Evolutionary conservation across 208 protist species (phyloP), one percentile per base, ranked within the genome.

Genomic region (Paratrypanosoma confusum): DNA sequence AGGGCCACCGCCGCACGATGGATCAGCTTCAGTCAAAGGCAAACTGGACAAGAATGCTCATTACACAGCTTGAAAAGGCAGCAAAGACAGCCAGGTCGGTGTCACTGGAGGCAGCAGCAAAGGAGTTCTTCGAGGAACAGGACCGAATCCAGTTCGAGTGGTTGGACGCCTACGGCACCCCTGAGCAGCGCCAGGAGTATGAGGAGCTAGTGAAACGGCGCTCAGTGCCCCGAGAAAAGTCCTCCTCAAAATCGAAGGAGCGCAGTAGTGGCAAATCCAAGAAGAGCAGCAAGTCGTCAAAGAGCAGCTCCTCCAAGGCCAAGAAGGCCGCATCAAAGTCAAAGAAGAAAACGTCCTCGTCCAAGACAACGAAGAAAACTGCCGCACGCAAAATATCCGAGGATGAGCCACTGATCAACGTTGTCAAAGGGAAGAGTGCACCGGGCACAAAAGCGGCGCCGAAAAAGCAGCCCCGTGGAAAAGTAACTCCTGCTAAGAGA

Each of bases 131-230:
- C 39, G 83, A 63, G 5, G 67, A 81, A 35, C 67, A 88, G 25
- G 89, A 96, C 70, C 62, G 78, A 37, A 75, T 87, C 20, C 81
- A 95, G 55, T 69, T 58, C 34, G 75, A 92, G 27, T 90, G 83
- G 73, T 71, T 94, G 33, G 73, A 93, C 18, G 55, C 58, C 27
- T 87, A 95, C 55, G 84, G 82, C 34, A 94, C 74, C 3, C 73
- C 90, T 11, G 81, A 91, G 52, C 69, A 95, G 39, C 82, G 84
- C 34, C 71, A 88, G 56, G 73, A 92, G 64, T 86, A 87, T 51
- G 57, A 74, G 36, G 70, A 87, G 37, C 44, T 90, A 16, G 64
- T 88, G 17, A 66, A 74, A 34, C 81, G 89, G 50, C 71, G 83
- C 16, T 39, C 44, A 3, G 50, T 61, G 0, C 63, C 70, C 5